Percentiles rank a stretch among this genome's conserved stretches.
phyloP scores from a whole-genome alignment of 108 stramenopile species.

The Nitzschia inconspicua region DNA sequence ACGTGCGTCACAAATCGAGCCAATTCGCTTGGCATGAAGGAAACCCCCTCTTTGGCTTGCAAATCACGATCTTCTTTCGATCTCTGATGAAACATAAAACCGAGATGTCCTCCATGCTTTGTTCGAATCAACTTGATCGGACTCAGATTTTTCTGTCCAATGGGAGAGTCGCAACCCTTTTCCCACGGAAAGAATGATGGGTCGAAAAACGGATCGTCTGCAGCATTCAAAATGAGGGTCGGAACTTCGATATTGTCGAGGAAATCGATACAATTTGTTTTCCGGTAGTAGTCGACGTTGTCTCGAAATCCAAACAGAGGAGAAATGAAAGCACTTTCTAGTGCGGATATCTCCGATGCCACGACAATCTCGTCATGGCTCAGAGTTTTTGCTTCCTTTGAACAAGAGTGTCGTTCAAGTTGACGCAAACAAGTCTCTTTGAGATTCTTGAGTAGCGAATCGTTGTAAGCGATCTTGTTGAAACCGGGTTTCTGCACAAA shows the following conservation, averaged over 20 bases:
- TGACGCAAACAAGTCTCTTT: too few relatives aligned
- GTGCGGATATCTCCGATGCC: slow-evolving; percentile 56
- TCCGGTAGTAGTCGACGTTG: slow-evolving; percentile 71
- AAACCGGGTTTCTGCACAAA: slow-evolving; percentile 59
- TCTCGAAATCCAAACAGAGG: slow-evolving; percentile 70
- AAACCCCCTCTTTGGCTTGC: slow-evolving; percentile 3
- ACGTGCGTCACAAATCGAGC: slow-evolving; percentile 54
- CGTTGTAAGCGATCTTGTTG: slow-evolving; percentile 54
- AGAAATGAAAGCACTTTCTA: slow-evolving; percentile 68
- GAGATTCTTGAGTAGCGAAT: slow-evolving; percentile 43
- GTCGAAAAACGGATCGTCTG: slow-evolving; percentile 85
- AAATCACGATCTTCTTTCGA: too few relatives aligned
- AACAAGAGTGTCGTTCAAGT: too few relatives aligned
- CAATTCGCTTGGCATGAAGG: slow-evolving; percentile 44
- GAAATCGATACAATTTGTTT: slow-evolving; percentile 43
- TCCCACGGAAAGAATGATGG: too few relatives aligned
- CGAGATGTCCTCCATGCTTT: slow-evolving; percentile 72
- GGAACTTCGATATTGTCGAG: slow-evolving; percentile 67
- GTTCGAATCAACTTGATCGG: slow-evolving; percentile 25
- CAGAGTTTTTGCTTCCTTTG: slow-evolving; percentile 31
- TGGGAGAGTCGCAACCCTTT: slow-evolving; percentile 14
- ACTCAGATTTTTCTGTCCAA: slow-evolving; percentile 15
- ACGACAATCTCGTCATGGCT: slow-evolving; percentile 8
- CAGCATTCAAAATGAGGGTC: slow-evolving; percentile 58
- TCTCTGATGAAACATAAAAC: slow-evolving; percentile 29